Percentiles rank a stretch among this genome's conserved stretches.
Evolutionary conservation across 805 yeast genomes (phyloP).

Genomic region (Schwanniomyces polymorphus): DNA sequence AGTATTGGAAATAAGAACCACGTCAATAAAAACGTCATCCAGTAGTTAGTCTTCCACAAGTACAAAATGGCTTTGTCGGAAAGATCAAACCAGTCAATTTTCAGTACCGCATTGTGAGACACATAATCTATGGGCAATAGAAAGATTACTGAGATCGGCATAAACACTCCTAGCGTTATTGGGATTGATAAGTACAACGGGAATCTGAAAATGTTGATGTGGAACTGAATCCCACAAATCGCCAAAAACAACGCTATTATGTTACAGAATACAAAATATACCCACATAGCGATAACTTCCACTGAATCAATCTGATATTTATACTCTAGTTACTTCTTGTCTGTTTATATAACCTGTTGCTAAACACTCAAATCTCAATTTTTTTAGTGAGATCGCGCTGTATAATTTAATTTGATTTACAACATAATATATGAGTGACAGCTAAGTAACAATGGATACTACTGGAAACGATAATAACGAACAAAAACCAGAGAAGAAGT

Average conservation of each 20-base stretch:
- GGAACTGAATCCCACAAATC: conserved; percentile 31
- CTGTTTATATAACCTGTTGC: too few species aligned
- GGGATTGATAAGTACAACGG: conserved; percentile 46
- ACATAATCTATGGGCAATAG: conserved; percentile 75
- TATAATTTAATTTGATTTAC: neutral
- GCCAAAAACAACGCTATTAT: conserved; percentile 25
- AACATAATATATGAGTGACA: neutral
- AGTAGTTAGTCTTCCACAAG: conserved; percentile 74
- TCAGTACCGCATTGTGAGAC: conserved; percentile 44
- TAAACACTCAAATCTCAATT: neutral
- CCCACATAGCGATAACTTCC: conserved; percentile 20
- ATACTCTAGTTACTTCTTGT: neutral
- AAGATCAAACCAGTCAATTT: conserved; percentile 46
- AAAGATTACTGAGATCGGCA: conserved; percentile 74
- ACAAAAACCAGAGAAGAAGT: conserved; percentile 14
- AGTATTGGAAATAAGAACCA: conserved; percentile 75
- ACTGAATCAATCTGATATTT: neutral
- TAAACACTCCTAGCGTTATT: conserved; percentile 59
- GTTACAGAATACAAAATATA: conserved; percentile 26
- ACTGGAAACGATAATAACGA: neutral
- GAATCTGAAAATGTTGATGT: conserved; percentile 33
- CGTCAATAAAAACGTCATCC: conserved; percentile 78
- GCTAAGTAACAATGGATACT: neutral
- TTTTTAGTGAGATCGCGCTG: neutral
- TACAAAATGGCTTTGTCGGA: conserved; percentile 46